Evolutionary conservation across 2,329 filamentous ascomycete species (phyloP).

Genomic region (Aspergillus glaucus): DNA sequence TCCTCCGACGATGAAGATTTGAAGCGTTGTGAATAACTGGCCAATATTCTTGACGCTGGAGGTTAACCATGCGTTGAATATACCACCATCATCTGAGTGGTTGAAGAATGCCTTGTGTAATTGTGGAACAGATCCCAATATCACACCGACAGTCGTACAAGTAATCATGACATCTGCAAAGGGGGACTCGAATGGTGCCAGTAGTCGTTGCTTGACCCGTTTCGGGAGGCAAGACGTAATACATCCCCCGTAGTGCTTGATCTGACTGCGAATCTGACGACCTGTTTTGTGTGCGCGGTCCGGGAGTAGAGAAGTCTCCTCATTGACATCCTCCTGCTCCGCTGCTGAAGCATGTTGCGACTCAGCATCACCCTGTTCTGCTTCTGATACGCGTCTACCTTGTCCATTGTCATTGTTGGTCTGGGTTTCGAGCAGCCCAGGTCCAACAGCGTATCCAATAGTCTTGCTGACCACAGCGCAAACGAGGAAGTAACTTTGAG

Average conservation of each 20-base stretch:
- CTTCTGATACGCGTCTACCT: conserved; percentile 6
- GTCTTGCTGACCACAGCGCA: conserved; percentile 59
- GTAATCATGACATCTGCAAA: conserved; percentile 59
- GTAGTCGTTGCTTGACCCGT: conserved; percentile 25
- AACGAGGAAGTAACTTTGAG: conserved; percentile 61
- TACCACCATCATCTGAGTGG: conserved; percentile 52
- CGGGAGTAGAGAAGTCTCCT: conserved; percentile 49
- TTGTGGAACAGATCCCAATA: conserved; percentile 55
- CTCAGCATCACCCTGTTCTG: conserved; percentile 3
- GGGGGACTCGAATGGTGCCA: conserved; percentile 37
- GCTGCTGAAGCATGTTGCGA: conserved; percentile 14
- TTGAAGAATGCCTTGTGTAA: conserved; percentile 59
- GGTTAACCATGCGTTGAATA: conserved; percentile 62
- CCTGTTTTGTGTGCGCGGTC: conserved; percentile 17
- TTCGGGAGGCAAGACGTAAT: conserved; percentile 28
- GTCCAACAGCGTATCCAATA: conserved; percentile 59
- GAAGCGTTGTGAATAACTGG: conserved; percentile 57
- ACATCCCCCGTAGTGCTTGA: conserved; percentile 22
- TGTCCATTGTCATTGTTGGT: conserved; percentile 21
- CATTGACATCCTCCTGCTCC: conserved; percentile 26
- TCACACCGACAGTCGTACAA: conserved; percentile 52
- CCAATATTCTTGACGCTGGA: conserved; percentile 57
- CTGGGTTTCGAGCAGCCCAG: conserved; percentile 46
- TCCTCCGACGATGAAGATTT: conserved; percentile 62
- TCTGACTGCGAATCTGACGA: conserved; percentile 4